Evolutionary conservation across 331 rosid species (phyloP).

Genomic region (Stylosanthes scabra): DNA sequence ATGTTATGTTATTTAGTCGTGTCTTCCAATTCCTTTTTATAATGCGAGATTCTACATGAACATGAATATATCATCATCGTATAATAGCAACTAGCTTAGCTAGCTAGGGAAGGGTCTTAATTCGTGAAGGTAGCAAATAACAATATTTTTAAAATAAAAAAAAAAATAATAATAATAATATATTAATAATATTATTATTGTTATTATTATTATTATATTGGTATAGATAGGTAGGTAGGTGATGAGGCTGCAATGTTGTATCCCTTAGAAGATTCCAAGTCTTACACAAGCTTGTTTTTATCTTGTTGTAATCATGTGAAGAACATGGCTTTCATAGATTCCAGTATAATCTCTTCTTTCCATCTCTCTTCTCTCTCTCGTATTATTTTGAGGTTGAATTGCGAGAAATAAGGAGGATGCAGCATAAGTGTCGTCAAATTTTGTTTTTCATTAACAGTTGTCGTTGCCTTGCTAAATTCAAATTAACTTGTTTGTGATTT

Average conservation of each 20-base stretch:
- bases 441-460: not conserved
- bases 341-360: not conserved
- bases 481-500: too few relatives aligned
- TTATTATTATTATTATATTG: too few relatives aligned
- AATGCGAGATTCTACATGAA: conserved; percentile 38
- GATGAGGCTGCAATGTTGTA: conserved; percentile 28
- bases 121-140: too few relatives aligned
- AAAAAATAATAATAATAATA: too few relatives aligned
- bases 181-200: too few relatives aligned
- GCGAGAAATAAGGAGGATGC: not conserved
- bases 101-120: not conserved
- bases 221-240: conserved; percentile 3
- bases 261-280: conserved; percentile 52
- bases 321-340: conserved; percentile 38
- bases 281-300: conserved; percentile 41
- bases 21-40: conserved; percentile 4
- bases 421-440: not conserved
- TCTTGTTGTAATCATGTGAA: conserved; percentile 44
- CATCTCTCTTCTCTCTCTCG: conserved; percentile 11
- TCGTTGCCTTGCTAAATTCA: too few relatives aligned
- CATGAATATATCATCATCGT: not conserved
- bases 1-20: not conserved
- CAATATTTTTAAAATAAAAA: too few relatives aligned
- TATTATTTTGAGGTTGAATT: conserved; percentile 5
- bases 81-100: too few relatives aligned